Evolutionary conservation across 345 rosid species (phyloP).

Genomic region (Raphanus raphanistrum): DNA sequence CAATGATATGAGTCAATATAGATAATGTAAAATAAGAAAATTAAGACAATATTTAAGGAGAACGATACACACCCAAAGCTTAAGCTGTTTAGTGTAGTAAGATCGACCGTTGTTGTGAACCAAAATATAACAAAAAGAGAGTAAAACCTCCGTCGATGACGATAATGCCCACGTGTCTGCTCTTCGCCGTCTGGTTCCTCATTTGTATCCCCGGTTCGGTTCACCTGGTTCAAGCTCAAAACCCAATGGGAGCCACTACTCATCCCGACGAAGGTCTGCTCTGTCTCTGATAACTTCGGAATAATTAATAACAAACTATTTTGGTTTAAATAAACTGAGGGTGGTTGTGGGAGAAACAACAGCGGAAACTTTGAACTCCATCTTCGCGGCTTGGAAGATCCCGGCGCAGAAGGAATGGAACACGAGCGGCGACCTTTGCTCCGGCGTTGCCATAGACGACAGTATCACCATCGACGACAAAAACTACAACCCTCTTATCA

Average conservation of each 20-base stretch:
- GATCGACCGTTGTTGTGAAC: not conserved
- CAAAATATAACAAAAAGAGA: not conserved
- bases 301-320: not conserved
- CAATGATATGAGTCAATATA: not conserved
- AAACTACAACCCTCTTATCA: slow-evolving; percentile 48
- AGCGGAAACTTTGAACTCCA: slow-evolving; percentile 28
- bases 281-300: not conserved
- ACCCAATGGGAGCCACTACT: slow-evolving; percentile 22
- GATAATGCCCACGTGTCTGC: slow-evolving; percentile 9
- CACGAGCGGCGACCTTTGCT: slow-evolving; percentile 55
- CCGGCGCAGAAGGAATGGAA: slow-evolving; percentile 38
- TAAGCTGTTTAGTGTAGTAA: not conserved
- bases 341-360: not conserved
- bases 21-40: not conserved
- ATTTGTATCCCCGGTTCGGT: slow-evolving; percentile 4
- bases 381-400: slow-evolving; percentile 31
- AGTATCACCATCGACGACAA: not conserved
- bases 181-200: slow-evolving; percentile 24
- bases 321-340: not conserved
- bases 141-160: not conserved
- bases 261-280: slow-evolving; percentile 25
- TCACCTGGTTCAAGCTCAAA: slow-evolving; percentile 32
- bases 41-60: not conserved
- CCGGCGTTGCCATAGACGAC: slow-evolving; percentile 43
- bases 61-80: not conserved